phyloP scores from a whole-genome alignment of 257 asterid genomes.

The Solanum bulbocastanum region DNA sequence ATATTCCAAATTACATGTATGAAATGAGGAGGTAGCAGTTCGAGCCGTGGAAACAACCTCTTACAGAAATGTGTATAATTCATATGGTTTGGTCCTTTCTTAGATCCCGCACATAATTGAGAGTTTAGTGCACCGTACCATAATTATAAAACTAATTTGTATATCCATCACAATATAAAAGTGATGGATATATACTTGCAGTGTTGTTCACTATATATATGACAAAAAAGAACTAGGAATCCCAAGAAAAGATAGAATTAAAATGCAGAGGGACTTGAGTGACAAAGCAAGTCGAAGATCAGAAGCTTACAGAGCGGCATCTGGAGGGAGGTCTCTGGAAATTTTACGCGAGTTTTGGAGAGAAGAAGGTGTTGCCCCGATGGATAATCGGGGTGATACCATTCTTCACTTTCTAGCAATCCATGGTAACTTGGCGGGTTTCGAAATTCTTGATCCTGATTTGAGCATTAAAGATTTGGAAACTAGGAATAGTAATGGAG shows the following conservation, averaged over 20 bases:
- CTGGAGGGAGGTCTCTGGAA: background rate
- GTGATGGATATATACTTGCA: background rate
- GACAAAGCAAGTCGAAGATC: background rate
- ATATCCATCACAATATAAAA: background rate
- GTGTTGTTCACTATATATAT: background rate
- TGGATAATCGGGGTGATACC: background rate
- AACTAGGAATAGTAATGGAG: background rate
- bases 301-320: background rate
- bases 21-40: background rate
- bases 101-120: rapidly evolving
- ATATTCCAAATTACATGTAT: background rate
- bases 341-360: background rate
- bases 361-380: background rate
- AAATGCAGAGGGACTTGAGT: background rate
- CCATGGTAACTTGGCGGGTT: background rate
- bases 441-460: background rate
- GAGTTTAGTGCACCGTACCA: background rate
- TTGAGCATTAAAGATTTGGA: background rate
- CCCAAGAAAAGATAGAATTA: background rate
- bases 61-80: background rate
- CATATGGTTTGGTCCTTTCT: rapidly evolving
- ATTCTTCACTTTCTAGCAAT: background rate
- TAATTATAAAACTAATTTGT: background rate
- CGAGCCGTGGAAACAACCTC: background rate
- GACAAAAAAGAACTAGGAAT: background rate